Base-by-base conservation (phyloP, 2,329 filamentous ascomycete genomes). In the Colletotrichum noveboracense region DNA sequence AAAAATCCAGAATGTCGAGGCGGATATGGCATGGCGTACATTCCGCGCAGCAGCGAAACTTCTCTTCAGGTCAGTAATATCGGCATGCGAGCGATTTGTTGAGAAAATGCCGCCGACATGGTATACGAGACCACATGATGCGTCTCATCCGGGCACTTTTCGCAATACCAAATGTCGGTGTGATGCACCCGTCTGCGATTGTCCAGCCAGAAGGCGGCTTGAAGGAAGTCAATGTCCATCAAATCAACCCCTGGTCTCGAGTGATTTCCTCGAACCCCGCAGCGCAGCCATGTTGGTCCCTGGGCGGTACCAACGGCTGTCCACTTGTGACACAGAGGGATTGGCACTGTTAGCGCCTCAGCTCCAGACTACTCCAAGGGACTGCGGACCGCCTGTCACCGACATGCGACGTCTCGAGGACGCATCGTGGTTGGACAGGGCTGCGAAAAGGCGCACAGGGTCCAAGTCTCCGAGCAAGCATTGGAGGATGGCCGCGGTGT, bases 161-260 rank as follows among this genome's bases (percentile, higher is more conserved):
- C 28, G 43, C 70, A 24, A 62, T 62, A 16, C 43, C 71, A 76
- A 76, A 76, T 75, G 74, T 76, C 71, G 74, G 74, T 76, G 74
- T 76, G 71, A 75, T 66, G 71, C 66, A 65, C 56, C 58, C 26
- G 24, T 55, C 32, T 24, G 62, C 61, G 16, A 26, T 55, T 36
- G 28, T 32, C 73, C 73, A 72, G 69, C 62, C 69, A 75, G 36
- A 72, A 58, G 9, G 24, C 61, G 38, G 55, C 26, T 62, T 67
- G 64, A 68, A 60, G 48, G 60, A 68, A 28, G 48, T 61, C 62
- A 28, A 61, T 38, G 26, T 56, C 38, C 24, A 21, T 67, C 62
- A n/a, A 68, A 56, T 26, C 43, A 56, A 43, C n/a, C 69, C 73
- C 68, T 64, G 62, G 61, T 62, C 30, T 62, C 72, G 38, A 32